Conservation (phyloP, 2,329 filamentous ascomycete species). For the Fusarium torreyae region DNA sequence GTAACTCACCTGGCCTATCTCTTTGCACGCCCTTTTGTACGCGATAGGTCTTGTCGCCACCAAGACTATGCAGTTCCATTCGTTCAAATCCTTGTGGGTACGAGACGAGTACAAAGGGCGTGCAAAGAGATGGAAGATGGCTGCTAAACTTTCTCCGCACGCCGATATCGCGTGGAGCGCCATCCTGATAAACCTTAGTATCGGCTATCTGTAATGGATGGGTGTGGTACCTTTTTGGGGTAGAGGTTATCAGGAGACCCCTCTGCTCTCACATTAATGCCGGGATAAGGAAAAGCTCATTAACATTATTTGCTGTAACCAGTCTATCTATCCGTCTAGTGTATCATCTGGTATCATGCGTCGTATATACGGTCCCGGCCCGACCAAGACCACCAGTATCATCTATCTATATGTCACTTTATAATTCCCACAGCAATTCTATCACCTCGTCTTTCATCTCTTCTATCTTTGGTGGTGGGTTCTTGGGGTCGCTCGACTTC, state of each 20-base stretch:
- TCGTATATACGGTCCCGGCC: constrained; percentile 41
- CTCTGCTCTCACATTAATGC: constrained; percentile 21
- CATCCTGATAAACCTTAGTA: constrained; percentile 16
- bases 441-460: constrained; percentile 61
- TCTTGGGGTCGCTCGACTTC: constrained; percentile 39
- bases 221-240: constrained; percentile 21
- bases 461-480: constrained; percentile 31
- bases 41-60: no score
- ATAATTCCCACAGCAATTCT: constrained; percentile 63
- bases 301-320: constrained; percentile 45
- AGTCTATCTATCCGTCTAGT: constrained; percentile 38
- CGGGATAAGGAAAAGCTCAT: constrained; percentile 43
- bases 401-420: constrained; percentile 9
- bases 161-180: constrained; percentile 37
- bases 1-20: neutral
- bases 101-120: no score
- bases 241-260: constrained; percentile 19
- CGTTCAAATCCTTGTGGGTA: no score
- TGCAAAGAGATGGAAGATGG: no score
- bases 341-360: constrained; percentile 45
- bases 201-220: constrained; percentile 9
- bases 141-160: constrained; percentile 30
- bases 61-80: no score
- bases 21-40: no score
- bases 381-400: constrained; percentile 16